Conservation (phyloP, 2,329 filamentous ascomycete species). For the Tolypocladium sp. region DNA sequence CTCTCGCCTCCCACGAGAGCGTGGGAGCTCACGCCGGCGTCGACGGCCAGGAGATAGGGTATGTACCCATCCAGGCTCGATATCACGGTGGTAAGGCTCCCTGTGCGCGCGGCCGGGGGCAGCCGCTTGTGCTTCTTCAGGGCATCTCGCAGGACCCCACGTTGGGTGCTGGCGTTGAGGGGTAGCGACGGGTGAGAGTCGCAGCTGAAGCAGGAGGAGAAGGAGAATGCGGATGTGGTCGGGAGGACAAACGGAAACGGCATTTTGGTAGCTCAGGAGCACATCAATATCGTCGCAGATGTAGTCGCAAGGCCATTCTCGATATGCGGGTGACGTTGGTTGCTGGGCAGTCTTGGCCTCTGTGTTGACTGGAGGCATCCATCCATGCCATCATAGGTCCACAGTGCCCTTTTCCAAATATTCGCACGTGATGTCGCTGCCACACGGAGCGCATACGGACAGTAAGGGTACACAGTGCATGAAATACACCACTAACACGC, state of each 20-base stretch:
- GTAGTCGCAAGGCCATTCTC: not conserved
- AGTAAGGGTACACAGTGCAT: not conserved
- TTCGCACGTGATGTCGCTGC: not conserved
- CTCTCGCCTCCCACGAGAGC: constrained; percentile 40
- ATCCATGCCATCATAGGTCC: not conserved
- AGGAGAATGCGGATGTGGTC: constrained; percentile 80
- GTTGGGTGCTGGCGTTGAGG: constrained; percentile 70
- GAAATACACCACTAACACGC: not conserved
- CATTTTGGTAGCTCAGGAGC: constrained; percentile 44
- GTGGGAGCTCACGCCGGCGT: constrained; percentile 55
- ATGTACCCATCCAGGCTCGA: constrained; percentile 67
- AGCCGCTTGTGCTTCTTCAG: constrained; percentile 87
- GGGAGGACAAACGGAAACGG: constrained; percentile 83
- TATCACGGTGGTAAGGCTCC: constrained; percentile 62
- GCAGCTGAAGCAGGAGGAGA: constrained; percentile 67
- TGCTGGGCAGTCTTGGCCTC: not conserved
- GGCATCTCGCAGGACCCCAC: constrained; percentile 71
- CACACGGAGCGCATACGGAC: not conserved
- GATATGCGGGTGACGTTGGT: not conserved
- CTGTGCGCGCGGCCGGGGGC: constrained; percentile 58
- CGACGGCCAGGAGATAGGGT: constrained; percentile 72
- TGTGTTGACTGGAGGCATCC: not conserved
- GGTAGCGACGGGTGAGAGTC: constrained; percentile 84
- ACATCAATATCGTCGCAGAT: not conserved
- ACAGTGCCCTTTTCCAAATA: not conserved